Evolutionary conservation across 495 filamentous ascomycete genomes (phyloP), one percentile per base, ranked within the genome.

Genomic region (Filosporella fistucella): DNA sequence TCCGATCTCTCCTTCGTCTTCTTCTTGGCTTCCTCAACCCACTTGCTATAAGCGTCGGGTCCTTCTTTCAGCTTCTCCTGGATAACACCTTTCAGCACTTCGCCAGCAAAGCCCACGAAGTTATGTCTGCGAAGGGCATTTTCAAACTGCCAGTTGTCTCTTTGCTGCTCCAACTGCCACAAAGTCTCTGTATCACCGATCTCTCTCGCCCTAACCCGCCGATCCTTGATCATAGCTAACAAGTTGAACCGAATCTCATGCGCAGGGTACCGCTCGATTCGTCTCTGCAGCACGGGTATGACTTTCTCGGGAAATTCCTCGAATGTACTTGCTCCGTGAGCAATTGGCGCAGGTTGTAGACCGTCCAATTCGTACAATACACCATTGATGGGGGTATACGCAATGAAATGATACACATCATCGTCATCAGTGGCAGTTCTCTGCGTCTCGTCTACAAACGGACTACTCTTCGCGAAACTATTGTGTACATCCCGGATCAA

Each of bases 401-500:
- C 93, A 59, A 97, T 88, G 68, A 99, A 99, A 65, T 99, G 94
- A 66, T 93, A 99, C 14, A 91, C 87, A 58, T 99, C 93, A 57
- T 88, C 86, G 32, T 74, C 76, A 6, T 78, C 72, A 10, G 71
- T 66, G 18, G 71, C 76, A 3, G 71, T 63, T 1, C 83, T 80
- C 45, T 78, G 75, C 49, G 85, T 88, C 70, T 96, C 91, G 62
- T 96, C 90, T 11, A 87, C 81, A 61, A 98, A 98, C 10, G 94
- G 94, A 18, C 82, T 89, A 18, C 84, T 83, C 47, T 82, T 76
- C 14, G 93, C 87, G 65, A 99, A 97, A 26, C 84, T 85, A 62
- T 99, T 99, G 70, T 99, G 93, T 41, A 88, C 86, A 55, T 85
- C 84, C 36, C 93, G 83, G 62, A 99, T 95, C 16, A 86, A 73